Percentiles rank a stretch among this genome's conserved stretches.
Evolutionary conservation across 192 early-diverging fungal species (phyloP).

Genomic region (Borealophlyctis nickersoniae): DNA sequence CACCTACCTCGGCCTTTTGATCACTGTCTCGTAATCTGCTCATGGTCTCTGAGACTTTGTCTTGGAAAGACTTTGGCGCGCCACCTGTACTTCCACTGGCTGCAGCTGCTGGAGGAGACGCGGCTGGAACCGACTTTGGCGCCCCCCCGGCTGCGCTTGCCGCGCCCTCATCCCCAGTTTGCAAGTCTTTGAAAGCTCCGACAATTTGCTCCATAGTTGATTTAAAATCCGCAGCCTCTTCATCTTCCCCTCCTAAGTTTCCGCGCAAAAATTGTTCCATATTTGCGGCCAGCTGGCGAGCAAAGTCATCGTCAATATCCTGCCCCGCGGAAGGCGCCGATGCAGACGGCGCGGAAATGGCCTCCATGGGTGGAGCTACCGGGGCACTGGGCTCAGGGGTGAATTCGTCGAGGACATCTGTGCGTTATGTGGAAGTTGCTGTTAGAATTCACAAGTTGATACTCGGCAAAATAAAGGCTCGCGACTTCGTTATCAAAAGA

Average conservation of each 20-base stretch:
- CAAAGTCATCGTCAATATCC: conserved; percentile 33
- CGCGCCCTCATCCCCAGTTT: not conserved
- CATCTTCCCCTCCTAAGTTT: conserved; percentile 7
- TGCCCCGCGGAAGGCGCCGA: conserved; percentile 3
- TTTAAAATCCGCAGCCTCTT: conserved; percentile 8
- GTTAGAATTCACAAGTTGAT: too few species aligned
- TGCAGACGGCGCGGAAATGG: conserved; percentile 25
- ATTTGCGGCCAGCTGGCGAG: conserved; percentile 26
- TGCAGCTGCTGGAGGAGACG: not conserved
- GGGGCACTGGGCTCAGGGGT: conserved; percentile 28
- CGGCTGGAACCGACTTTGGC: conserved; percentile 13
- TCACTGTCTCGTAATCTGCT: conserved; percentile 83
- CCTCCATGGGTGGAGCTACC: conserved; percentile 31
- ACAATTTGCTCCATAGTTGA: conserved; percentile 19
- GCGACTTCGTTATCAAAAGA: too few species aligned
- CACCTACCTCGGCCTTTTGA: conserved; percentile 71
- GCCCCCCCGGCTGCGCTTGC: too few species aligned
- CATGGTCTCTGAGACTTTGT: conserved; percentile 86
- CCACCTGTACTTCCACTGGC: not conserved
- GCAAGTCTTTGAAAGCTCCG: conserved; percentile 22
- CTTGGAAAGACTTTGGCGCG: conserved; percentile 63
- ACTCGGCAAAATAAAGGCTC: too few species aligned
- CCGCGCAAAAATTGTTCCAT: conserved; percentile 22
- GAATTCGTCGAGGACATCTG: conserved; percentile 78
- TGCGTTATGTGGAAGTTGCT: too few species aligned